phyloP scores from a whole-genome alignment of 805 yeast genomes.

The Saturnispora dispora region DNA sequence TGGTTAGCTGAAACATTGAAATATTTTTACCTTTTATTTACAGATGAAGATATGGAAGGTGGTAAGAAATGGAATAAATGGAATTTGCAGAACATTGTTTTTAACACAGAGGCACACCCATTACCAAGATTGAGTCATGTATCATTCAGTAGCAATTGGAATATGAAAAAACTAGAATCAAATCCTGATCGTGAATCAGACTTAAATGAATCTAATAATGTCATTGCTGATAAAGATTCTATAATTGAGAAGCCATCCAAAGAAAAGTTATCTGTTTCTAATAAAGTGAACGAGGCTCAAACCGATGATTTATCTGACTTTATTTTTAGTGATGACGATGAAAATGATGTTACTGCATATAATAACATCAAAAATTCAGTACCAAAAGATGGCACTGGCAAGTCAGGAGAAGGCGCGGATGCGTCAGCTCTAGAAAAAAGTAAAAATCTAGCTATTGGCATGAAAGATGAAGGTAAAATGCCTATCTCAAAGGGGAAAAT shows the following conservation, averaged over 20 bases:
- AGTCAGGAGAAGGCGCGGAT: neutral
- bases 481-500: conserved; percentile 21
- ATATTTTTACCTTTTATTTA: conserved; percentile 72
- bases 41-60: conserved; percentile 31
- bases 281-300: neutral
- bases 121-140: conserved; percentile 61
- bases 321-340: neutral
- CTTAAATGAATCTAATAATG: neutral
- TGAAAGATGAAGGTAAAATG: conserved; percentile 18
- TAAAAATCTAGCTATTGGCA: conserved; percentile 18
- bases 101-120: conserved; percentile 92
- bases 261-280: neutral
- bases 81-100: conserved; percentile 62
- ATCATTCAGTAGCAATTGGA: conserved; percentile 55
- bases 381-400: neutral
- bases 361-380: neutral
- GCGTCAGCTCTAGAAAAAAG: conserved; percentile 11
- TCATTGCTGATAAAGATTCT: neutral
- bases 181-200: neutral
- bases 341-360: neutral
- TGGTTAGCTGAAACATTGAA: conserved; percentile 93
- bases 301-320: conserved; percentile 3
- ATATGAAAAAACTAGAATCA: neutral
- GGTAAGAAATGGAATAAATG: conserved; percentile 35
- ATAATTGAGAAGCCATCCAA: neutral